Base-by-base conservation (phyloP, 2,329 filamentous ascomycete species). In the Monilinia vaccinii-corymbosi region DNA sequence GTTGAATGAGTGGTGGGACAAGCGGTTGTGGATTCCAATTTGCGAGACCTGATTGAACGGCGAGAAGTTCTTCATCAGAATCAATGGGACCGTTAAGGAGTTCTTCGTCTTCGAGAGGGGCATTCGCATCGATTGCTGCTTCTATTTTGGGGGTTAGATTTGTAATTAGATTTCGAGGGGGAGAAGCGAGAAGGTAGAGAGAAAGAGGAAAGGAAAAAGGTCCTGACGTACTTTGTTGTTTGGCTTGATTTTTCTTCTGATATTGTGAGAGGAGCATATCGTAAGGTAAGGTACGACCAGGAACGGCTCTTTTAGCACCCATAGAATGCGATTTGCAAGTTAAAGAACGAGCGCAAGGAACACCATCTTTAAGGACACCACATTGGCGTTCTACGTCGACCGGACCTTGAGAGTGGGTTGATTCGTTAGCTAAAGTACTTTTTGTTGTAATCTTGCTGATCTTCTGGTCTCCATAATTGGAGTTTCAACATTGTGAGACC, bases 211-310 rank as follows among this genome's bases (percentile, higher is more conserved):
- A 52, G 42, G 46, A 45, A 51, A 59, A 51, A 58, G 32, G 18
- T 32, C 32, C 38, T 47, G 23, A 81, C 87, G 76, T 79, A 92
- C 90, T 96, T 74, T 97, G 94, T 76, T 96, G 90, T 71, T 96
- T 96, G 25, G 94, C 94, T 74, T 97, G 94, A 69, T 99, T 99
- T 79, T 97, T 97, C 81, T 97, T 97, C 73, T 94, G 89, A 70
- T 94, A 94, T 9, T 88, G 87, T 16, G 88, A 86, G 42, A 97
- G 80, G 44, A 97, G 78, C 87, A 96, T 94, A 73, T 96, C 91
- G 71, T 97, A 97, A 1, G 92, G 92, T 62, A 96, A 76, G 48
- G 89, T 94, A 63, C 92, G 81, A 0, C 92, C 92, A 6, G 90
- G 88, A 3, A 97, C 92, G 0, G 88, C 88, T 67, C 92, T 82